phyloP scores from a whole-genome alignment of 345 rosid species.

The Rhodomyrtus tomentosa region DNA sequence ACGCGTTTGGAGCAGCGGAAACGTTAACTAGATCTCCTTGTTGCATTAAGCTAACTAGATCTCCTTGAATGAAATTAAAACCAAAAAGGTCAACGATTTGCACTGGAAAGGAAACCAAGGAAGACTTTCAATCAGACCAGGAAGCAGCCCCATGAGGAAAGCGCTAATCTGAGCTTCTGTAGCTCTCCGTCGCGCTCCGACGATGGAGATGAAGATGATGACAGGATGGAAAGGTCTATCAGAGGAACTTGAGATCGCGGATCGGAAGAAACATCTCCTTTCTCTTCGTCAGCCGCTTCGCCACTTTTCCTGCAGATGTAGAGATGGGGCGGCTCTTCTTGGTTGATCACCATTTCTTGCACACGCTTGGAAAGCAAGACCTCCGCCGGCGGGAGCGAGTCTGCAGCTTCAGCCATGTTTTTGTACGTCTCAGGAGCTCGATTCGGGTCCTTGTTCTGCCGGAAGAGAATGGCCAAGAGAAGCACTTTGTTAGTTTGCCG shows the following conservation, averaged over 20 bases:
- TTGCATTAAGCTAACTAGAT: background rate
- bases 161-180: constrained; percentile 32
- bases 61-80: background rate
- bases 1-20: background rate
- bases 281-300: constrained; percentile 1
- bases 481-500: background rate
- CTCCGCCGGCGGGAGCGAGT: constrained; percentile 6
- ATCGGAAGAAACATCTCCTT: background rate
- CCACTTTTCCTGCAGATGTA: constrained; percentile 17
- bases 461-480: background rate
- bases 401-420: constrained; percentile 12
- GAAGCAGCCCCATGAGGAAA: constrained; percentile 45
- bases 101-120: background rate
- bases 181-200: constrained; percentile 11
- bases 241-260: constrained; percentile 13
- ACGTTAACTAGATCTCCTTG: background rate
- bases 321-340: constrained; percentile 11
- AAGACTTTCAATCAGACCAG: constrained; percentile 11
- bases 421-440: background rate
- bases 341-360: constrained; percentile 22
- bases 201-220: constrained; percentile 8
- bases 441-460: background rate
- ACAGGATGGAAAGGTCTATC: constrained; percentile 21
- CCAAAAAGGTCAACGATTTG: background rate
- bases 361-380: constrained; percentile 27